Evolutionary conservation across 2,329 filamentous ascomycete species (phyloP).

Genomic region (Aspergillus unguis): DNA sequence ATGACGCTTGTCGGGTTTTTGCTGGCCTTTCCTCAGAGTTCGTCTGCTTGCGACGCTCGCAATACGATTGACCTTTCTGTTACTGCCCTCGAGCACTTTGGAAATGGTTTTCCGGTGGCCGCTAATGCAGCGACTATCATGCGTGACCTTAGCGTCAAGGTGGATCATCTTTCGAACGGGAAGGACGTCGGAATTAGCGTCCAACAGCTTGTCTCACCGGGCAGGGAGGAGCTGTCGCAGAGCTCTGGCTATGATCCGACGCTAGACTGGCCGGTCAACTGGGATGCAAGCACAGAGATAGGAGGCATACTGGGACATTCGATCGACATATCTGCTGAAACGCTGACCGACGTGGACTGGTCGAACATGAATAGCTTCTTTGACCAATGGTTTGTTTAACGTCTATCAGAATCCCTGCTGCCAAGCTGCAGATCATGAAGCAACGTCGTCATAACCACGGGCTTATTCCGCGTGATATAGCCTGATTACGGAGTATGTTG

Average conservation of each 20-base stretch:
- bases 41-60: background rate
- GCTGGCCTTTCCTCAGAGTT: background rate
- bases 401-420: background rate
- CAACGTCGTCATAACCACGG: background rate
- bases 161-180: background rate
- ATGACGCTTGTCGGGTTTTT: conserved; percentile 40
- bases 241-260: background rate
- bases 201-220: background rate
- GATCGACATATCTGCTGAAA: conserved; percentile 8
- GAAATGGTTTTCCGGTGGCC: background rate
- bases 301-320: conserved; percentile 8
- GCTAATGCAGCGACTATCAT: background rate
- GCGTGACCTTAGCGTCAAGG: background rate
- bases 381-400: conserved; percentile 6
- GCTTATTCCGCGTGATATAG: background rate
- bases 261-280: background rate
- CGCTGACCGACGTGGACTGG: conserved; percentile 2
- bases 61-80: background rate
- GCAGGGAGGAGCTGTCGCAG: background rate
- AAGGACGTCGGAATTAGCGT: background rate
- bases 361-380: background rate
- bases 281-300: background rate
- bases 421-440: background rate
- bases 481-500: background rate
- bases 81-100: background rate